phyloP scores from a whole-genome alignment of 495 filamentous ascomycete genomes.

The Darksidea phi region DNA sequence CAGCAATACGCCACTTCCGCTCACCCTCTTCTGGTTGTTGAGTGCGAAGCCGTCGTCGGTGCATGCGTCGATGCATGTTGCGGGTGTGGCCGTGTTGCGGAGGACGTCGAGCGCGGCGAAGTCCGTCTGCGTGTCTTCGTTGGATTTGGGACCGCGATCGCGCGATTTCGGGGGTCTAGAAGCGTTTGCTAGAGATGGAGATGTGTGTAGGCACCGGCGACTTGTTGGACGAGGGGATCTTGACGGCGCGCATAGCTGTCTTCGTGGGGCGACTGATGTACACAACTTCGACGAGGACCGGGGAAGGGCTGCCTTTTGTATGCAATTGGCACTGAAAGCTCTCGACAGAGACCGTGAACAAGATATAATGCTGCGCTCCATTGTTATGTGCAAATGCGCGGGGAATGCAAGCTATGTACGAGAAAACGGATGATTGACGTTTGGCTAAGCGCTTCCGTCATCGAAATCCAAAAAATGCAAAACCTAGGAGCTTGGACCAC shows the following conservation, averaged over 20 bases:
- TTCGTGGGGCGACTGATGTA: neutral
- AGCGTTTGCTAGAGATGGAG: neutral
- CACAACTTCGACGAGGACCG: neutral
- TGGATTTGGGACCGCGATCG: conserved; percentile 59
- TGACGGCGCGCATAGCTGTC: too few relatives aligned
- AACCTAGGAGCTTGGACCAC: too few relatives aligned
- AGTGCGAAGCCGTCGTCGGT: conserved; percentile 75
- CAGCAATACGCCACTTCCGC: conserved; percentile 67
- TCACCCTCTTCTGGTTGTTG: conserved; percentile 69
- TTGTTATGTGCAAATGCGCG: neutral
- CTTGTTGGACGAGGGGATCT: too few relatives aligned
- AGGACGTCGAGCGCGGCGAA: conserved; percentile 76
- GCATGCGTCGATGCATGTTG: conserved; percentile 80
- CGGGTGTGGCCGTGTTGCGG: conserved; percentile 68
- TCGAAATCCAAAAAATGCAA: too few relatives aligned
- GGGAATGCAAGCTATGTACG: too few relatives aligned
- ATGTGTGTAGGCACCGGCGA: conserved; percentile 9
- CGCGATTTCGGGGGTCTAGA: conserved; percentile 41
- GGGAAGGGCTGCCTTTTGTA: neutral
- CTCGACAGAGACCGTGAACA: neutral
- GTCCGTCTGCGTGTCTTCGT: conserved; percentile 70
- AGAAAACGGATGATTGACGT: too few relatives aligned
- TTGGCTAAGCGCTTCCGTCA: too few relatives aligned
- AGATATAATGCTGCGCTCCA: neutral
- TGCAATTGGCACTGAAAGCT: too few relatives aligned